Conservation (phyloP, 225 moss, liverwort and hornwort genomes). For the Asterella californica region DNA sequence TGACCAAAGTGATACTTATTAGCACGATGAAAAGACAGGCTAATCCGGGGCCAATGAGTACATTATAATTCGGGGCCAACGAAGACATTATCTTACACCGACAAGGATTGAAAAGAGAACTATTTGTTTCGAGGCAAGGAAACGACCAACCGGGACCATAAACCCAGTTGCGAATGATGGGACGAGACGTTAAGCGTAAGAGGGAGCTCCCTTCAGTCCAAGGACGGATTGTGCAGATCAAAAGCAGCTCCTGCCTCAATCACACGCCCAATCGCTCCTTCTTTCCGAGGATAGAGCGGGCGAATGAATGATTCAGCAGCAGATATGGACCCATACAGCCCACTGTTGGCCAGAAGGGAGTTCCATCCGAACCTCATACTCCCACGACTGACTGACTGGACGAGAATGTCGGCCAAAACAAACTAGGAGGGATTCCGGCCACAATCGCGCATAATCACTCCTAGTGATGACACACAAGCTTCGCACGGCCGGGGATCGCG, state of each 20-base stretch:
- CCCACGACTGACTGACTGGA: not conserved
- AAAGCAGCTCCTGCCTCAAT: conserved; percentile 28
- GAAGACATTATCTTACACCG: no score
- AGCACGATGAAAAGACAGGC: not conserved
- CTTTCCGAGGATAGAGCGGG: not conserved
- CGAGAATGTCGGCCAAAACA: not conserved
- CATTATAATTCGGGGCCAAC: no score
- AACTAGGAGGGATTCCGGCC: not conserved
- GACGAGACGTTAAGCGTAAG: not conserved
- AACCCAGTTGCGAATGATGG: not conserved
- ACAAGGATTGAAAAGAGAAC: no score
- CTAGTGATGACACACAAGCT: not conserved
- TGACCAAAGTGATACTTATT: not conserved
- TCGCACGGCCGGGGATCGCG: not conserved
- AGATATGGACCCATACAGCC: conserved; percentile 11
- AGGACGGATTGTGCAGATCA: conserved; percentile 15
- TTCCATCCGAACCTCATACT: conserved; percentile 21
- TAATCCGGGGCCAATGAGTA: no score
- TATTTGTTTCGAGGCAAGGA: not conserved
- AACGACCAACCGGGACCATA: not conserved
- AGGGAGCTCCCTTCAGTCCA: conserved; percentile 33
- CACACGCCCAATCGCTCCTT: conserved; percentile 19
- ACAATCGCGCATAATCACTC: no score
- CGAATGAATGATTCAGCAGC: conserved; percentile 30
- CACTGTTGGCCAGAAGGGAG: conserved; percentile 23